Conservation (phyloP, 805 yeast species). For the Metschnikowia cerradonensis region DNA sequence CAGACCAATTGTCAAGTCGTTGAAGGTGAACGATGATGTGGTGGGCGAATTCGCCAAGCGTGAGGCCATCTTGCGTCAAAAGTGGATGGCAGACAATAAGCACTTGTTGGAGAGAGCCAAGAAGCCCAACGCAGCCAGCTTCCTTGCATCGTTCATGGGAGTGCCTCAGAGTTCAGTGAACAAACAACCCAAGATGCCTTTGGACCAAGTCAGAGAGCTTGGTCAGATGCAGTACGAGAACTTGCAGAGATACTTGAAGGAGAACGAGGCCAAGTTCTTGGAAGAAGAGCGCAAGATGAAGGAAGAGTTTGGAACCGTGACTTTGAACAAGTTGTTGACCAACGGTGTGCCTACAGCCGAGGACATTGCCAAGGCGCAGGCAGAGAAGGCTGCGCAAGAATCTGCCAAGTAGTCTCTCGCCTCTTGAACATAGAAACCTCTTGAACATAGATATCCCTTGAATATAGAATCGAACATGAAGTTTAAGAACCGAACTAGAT, state of each 20-base stretch:
- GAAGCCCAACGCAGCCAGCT: slow-evolving; percentile 44
- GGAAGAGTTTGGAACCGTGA: slow-evolving; percentile 75
- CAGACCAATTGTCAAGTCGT: slow-evolving; percentile 79
- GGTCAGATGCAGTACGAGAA: slow-evolving; percentile 86
- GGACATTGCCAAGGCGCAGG: slow-evolving; percentile 46
- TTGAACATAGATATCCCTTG: background rate
- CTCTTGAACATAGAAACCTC: slow-evolving; percentile 11
- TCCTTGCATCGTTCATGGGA: slow-evolving; percentile 64
- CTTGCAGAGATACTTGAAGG: slow-evolving; percentile 60
- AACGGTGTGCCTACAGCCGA: slow-evolving; percentile 80
- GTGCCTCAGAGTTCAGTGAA: slow-evolving; percentile 44
- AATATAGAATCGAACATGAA: background rate
- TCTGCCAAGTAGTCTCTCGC: slow-evolving; percentile 2
- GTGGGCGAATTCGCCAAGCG: slow-evolving; percentile 78
- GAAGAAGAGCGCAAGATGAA: slow-evolving; percentile 85
- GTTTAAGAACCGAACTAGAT: no score
- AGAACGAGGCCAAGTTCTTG: slow-evolving; percentile 61
- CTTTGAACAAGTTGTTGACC: slow-evolving; percentile 78
- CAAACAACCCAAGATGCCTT: slow-evolving; percentile 67
- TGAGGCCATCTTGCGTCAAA: slow-evolving; percentile 68
- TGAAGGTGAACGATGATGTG: slow-evolving; percentile 59
- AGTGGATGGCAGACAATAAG: slow-evolving; percentile 56
- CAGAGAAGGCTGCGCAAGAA: slow-evolving; percentile 25
- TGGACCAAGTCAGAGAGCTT: slow-evolving; percentile 85
- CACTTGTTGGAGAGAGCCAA: slow-evolving; percentile 28